Percentiles rank a stretch among this genome's conserved stretches.
phyloP scores from a whole-genome alignment of 129 eudicot genomes.

The Oenanthe sinensis region DNA sequence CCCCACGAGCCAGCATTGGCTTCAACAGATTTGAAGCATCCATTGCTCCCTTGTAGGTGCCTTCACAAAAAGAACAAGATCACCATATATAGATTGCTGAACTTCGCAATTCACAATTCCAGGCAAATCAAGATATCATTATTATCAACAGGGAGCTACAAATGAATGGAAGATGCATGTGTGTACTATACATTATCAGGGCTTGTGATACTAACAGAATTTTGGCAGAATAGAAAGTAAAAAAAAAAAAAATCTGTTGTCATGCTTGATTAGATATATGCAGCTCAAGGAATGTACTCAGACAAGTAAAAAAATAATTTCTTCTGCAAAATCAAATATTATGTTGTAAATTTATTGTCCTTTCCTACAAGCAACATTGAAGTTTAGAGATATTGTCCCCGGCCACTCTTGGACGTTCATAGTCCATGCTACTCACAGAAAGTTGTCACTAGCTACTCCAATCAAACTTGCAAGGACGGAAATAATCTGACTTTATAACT shows the following conservation, averaged over 20 bases:
- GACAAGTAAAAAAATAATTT: not conserved
- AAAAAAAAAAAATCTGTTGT: not conserved
- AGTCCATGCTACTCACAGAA: not conserved
- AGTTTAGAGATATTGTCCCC: not conserved
- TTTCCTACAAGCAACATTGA: not conserved
- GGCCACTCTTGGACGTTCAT: not conserved
- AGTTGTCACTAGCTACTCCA: not conserved
- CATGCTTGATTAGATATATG: not conserved
- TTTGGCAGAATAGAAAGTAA: not conserved
- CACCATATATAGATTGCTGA: not conserved
- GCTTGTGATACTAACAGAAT: not conserved
- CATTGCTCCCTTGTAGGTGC: constrained; percentile 89
- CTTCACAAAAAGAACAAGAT: constrained; percentile 25
- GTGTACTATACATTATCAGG: not conserved
- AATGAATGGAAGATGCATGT: not conserved
- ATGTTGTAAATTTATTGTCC: not conserved
- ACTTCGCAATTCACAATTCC: not conserved
- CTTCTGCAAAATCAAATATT: not conserved
- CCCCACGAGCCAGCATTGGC: constrained; percentile 97
- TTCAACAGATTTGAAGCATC: constrained; percentile 89
- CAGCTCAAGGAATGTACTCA: not conserved
- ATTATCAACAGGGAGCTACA: not conserved
- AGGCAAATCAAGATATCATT: not conserved
- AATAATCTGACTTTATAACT: not conserved
- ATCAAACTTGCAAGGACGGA: not conserved